Conservation (phyloP, 805 yeast genomes). For the Sugiyamaella valdiviana region DNA sequence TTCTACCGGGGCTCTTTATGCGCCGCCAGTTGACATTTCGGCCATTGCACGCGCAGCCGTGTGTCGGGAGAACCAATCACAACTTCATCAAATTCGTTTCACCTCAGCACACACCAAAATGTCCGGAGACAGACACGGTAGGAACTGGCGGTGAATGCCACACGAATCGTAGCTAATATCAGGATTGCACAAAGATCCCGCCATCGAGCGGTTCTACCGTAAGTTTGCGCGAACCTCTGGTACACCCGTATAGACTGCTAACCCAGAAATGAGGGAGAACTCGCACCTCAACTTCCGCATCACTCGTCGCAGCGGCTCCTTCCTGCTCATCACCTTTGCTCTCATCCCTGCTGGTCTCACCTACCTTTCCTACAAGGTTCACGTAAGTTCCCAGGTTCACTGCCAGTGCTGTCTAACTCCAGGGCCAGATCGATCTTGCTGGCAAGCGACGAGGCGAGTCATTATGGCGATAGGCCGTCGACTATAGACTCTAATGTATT, state of each 20-base stretch:
- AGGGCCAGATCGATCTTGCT: slow-evolving; percentile 18
- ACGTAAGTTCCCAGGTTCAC: slow-evolving; percentile 11
- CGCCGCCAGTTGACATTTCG: not conserved
- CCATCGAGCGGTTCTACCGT: slow-evolving; percentile 30
- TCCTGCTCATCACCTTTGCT: slow-evolving; percentile 28
- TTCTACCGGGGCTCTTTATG: too few relatives aligned
- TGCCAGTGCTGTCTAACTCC: not conserved
- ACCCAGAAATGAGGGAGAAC: slow-evolving; percentile 28
- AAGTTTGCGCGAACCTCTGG: slow-evolving; percentile 3
- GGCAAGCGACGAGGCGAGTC: slow-evolving; percentile 23
- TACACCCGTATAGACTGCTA: not conserved
- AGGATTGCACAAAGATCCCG: slow-evolving; percentile 30
- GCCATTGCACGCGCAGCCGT: not conserved
- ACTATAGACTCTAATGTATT: slow-evolving; percentile 2
- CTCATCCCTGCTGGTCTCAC: slow-evolving; percentile 32
- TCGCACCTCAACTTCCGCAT: slow-evolving; percentile 27
- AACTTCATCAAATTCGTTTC: not conserved
- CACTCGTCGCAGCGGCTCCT: slow-evolving; percentile 26
- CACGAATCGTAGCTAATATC: not conserved
- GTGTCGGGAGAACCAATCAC: not conserved
- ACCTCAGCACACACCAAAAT: slow-evolving; percentile 5
- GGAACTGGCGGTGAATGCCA: not conserved
- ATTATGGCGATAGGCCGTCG: slow-evolving; percentile 14
- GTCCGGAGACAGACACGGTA: slow-evolving; percentile 13
- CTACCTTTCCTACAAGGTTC: slow-evolving; percentile 30